phyloP scores from a whole-genome alignment of 163 green algal genomes.

The Scenedesmus sp. region DNA sequence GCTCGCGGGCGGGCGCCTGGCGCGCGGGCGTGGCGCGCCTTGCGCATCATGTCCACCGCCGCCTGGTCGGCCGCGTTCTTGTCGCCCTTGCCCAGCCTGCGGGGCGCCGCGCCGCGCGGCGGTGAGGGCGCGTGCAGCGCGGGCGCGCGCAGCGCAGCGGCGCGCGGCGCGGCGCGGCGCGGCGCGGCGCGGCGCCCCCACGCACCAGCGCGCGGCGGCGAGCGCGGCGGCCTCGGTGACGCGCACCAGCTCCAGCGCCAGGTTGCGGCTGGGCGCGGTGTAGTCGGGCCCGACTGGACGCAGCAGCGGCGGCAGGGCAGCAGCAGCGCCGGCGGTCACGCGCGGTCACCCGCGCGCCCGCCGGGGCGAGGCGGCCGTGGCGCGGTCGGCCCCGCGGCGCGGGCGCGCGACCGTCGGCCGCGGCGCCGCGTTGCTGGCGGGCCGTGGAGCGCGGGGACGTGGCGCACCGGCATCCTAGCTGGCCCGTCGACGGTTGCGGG shows the following conservation, averaged over 20 bases:
- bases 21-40: conserved; percentile 66
- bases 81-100: conserved; percentile 80
- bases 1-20: no score
- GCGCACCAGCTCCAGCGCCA: conserved; percentile 88
- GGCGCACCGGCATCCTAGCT: no score
- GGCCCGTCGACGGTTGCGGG: no score
- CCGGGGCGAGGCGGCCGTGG: no score
- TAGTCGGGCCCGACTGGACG: conserved; percentile 66
- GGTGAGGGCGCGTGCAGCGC: conserved; percentile 81
- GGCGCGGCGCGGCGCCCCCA: background rate
- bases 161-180: background rate
- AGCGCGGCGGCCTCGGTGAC: conserved; percentile 89
- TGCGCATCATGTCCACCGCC: conserved; percentile 89
- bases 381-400: no score
- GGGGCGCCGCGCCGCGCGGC: conserved; percentile 61
- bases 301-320: conserved; percentile 14
- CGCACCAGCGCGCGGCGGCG: conserved; percentile 65
- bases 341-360: no score
- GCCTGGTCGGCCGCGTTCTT: conserved; percentile 88
- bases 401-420: no score
- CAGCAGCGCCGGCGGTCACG: no score
- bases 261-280: conserved; percentile 71
- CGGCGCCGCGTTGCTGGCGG: no score
- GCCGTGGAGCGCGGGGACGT: no score
- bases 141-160: conserved; percentile 73